A percentile compares a stretch with the other conserved stretches of the same genome.
phyloP scores from a whole-genome alignment of 1,284 basidiomycete genomes.

The Thecaphora thlaspeos region DNA sequence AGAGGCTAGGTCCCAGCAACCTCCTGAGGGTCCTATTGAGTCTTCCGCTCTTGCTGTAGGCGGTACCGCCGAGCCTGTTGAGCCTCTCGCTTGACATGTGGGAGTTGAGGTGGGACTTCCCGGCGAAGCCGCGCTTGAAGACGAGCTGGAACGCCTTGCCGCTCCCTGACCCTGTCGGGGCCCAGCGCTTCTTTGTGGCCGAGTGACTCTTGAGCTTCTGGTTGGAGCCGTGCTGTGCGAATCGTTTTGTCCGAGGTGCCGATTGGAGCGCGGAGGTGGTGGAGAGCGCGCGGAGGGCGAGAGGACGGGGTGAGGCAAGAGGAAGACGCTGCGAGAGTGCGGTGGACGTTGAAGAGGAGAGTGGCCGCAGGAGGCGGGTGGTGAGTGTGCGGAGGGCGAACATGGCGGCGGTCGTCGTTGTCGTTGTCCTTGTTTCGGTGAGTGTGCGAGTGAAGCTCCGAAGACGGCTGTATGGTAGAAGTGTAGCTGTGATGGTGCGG shows the following conservation, averaged over 20 bases:
- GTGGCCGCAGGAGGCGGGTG: conserved; percentile 1
- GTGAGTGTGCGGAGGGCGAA: conserved; percentile 10
- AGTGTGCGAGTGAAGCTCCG: too few relatives aligned
- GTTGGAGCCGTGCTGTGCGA: conserved; percentile 33
- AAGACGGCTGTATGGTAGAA: too few relatives aligned
- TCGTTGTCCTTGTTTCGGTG: conserved; percentile 12
- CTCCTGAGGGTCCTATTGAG: conserved; percentile 40
- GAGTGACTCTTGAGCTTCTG: conserved; percentile 44
- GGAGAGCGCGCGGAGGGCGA: conserved; percentile 13
- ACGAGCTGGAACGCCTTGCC: conserved; percentile 32
- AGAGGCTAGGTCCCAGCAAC: conserved; percentile 41
- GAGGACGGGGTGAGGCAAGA: not conserved
- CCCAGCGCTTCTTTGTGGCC: conserved; percentile 48
- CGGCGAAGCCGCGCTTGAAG: conserved; percentile 39
- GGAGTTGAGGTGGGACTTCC: conserved; percentile 49
- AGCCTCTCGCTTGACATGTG: conserved; percentile 43
- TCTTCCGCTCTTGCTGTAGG: conserved; percentile 29
- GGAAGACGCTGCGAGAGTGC: not conserved
- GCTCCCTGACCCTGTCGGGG: conserved; percentile 32
- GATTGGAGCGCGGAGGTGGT: conserved; percentile 1
- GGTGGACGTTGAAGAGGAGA: not conserved
- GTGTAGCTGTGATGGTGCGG: too few relatives aligned
- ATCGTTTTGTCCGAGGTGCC: conserved; percentile 23
- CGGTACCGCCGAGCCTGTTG: conserved; percentile 36
- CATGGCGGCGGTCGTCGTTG: conserved; percentile 13